Percentiles rank a stretch among this genome's conserved stretches.
Evolutionary conservation across 139 green algal species (phyloP).

Genomic region (Chlamydomonas applanata): DNA sequence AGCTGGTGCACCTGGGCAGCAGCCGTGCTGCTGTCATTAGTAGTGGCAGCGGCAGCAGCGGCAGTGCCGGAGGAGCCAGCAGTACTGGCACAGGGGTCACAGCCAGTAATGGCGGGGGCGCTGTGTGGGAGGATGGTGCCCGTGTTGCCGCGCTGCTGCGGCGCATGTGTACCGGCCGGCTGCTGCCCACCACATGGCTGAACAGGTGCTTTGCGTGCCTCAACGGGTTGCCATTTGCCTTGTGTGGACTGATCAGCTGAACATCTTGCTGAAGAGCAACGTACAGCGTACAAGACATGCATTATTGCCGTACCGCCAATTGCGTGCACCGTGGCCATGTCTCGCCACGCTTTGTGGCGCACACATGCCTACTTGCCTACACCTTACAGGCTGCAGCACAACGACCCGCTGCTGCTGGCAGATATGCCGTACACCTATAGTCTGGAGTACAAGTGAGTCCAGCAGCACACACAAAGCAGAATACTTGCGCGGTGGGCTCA

Average conservation of each 20-base stretch:
- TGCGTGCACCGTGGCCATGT: background rate
- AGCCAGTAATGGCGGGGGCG: background rate
- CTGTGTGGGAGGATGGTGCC: background rate
- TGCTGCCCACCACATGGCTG: conserved; percentile 5
- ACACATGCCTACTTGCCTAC: too few relatives aligned
- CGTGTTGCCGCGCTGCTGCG: background rate
- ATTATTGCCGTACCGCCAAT: background rate
- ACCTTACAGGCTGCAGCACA: conserved; percentile 2
- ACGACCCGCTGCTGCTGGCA: conserved; percentile 6
- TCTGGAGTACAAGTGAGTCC: background rate
- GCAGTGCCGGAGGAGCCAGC: background rate
- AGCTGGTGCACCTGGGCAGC: too few relatives aligned
- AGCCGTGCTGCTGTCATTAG: background rate
- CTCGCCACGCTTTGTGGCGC: too few relatives aligned
- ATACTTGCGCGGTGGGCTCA: too few relatives aligned
- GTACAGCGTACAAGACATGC: background rate
- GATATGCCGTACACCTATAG: conserved; percentile 4
- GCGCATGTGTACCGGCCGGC: background rate
- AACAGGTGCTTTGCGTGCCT: background rate
- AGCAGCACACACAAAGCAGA: too few relatives aligned
- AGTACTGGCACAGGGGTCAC: background rate
- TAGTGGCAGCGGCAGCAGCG: background rate
- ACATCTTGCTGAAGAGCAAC: background rate
- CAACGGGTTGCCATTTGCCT: background rate
- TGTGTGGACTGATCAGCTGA: background rate